A percentile compares a stretch with the other conserved stretches of the same genome.
Evolutionary conservation across 805 yeast genomes (phyloP).

Genomic region (Naumovozyma dairenensis): DNA sequence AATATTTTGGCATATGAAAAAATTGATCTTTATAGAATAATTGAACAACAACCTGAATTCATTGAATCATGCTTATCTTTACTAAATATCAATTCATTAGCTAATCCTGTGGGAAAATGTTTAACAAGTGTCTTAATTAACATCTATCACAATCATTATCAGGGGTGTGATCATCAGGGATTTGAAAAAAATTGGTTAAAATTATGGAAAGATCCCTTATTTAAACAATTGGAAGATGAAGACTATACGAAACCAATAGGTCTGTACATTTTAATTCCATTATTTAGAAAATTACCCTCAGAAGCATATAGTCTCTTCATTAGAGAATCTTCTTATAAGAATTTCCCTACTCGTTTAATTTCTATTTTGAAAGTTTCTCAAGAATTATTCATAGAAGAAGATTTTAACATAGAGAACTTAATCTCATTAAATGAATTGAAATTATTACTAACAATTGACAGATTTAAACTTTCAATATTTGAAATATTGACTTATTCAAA

Average conservation of each 20-base stretch:
- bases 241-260: constrained; percentile 39
- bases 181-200: constrained; percentile 35
- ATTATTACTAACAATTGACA: constrained; percentile 36
- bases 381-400: constrained; percentile 42
- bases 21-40: constrained; percentile 34
- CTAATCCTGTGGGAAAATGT: constrained; percentile 58
- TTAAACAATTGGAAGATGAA: constrained; percentile 27
- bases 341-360: constrained; percentile 34
- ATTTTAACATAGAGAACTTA: constrained; percentile 32
- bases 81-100: constrained; percentile 48
- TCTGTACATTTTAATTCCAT: constrained; percentile 49
- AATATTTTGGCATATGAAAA: constrained; percentile 49
- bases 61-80: constrained; percentile 37
- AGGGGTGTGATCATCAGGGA: too few relatives aligned
- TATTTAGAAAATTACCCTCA: constrained; percentile 44
- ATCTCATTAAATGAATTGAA: constrained; percentile 29
- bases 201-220: constrained; percentile 40
- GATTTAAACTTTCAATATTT: constrained; percentile 43
- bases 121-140: constrained; percentile 34
- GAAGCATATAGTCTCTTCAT: constrained; percentile 33
- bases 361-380: constrained; percentile 58
- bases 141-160: constrained; percentile 28
- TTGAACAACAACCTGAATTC: constrained; percentile 38
- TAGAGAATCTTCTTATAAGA: constrained; percentile 14
- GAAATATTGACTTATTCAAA: constrained; percentile 53